Evolutionary conservation across 495 filamentous ascomycete genomes (phyloP), one percentile per base, ranked within the genome.

Genomic region (Platismatia glauca): DNA sequence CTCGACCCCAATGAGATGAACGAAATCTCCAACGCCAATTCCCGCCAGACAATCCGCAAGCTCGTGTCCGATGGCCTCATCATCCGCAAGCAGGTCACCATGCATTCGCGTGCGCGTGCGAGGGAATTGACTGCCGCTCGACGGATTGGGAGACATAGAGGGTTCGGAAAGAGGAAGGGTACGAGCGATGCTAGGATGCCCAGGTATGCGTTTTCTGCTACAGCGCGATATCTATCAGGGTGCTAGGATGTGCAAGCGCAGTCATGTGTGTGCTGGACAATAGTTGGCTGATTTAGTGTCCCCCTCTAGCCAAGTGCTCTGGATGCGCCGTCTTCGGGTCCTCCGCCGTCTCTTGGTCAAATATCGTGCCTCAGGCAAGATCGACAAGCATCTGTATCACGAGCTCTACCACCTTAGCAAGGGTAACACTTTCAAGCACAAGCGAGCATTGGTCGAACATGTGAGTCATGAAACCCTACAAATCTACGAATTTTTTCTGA

Each of bases 351-450:
- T 99, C 55, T 85, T 99, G 69, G 93, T 96, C 83, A 96, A 97
- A 82, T 99, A 99, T 84, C 94, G 94, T 80, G 93, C 91, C 76
- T 86, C 87, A 73, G 94, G 94, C 79, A 99, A 99, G 89, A 99
- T 99, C 79, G 94, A 99, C 83, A 99, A 99, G 86, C 95, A 99
- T 84, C 91, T 99, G 59, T 99, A 99, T 86, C 94, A 99, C 84
- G 90, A 96, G 82, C 91, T 99, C 67, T 99, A 99, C 84, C 92
- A 96, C 78, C 81, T 95, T 72, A 89, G 87, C 87, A 99, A 99
- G 91, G 94, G 94, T 95, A 99, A 99, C 86, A 93, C 94, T 76
- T 99, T 99, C 88, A 99, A 99, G 91, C 94, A 99, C 88, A 99
- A 96, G 90, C 88, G 94, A 74, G 94, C 90, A 67, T 86, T 99